These are phyloP conservation scores for Biscutella auriculata DNA, from an alignment of 441 rosid genomes.

Conservation along the genomic window DNA sequence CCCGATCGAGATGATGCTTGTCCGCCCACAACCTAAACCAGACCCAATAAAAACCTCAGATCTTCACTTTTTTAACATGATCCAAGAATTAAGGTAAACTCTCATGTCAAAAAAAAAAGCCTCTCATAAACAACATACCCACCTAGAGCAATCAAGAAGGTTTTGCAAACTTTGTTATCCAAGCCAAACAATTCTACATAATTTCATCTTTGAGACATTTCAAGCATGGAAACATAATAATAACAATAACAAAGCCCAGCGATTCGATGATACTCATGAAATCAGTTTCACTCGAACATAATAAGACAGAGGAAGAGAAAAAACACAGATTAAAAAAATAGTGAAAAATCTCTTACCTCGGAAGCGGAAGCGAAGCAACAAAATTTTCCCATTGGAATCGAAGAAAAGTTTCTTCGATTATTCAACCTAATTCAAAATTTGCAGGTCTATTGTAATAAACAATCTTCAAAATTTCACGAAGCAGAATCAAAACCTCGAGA, in stretches of 20 bases:
- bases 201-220: neutral
- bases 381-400: constrained; percentile 21
- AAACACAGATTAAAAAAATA: neutral
- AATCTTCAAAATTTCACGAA: constrained; percentile 13
- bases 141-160: no score
- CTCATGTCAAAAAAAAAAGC: no score
- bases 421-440: neutral
- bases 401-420: constrained; percentile 6
- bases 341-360: constrained; percentile 16
- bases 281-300: neutral
- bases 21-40: constrained; percentile 44
- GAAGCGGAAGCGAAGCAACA: constrained; percentile 27
- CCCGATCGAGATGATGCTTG: constrained; percentile 62
- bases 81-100: neutral
- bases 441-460: neutral
- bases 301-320: neutral
- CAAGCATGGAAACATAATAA: neutral
- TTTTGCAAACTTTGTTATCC: no score
- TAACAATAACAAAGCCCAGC: neutral
- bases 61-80: neutral
- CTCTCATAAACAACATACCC: no score
- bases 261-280: neutral
- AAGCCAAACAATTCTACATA: neutral
- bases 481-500: constrained; percentile 6
- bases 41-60: neutral